phyloP scores from a whole-genome alignment of 2,329 filamentous ascomycete genomes.

The Fusarium transvaalense region DNA sequence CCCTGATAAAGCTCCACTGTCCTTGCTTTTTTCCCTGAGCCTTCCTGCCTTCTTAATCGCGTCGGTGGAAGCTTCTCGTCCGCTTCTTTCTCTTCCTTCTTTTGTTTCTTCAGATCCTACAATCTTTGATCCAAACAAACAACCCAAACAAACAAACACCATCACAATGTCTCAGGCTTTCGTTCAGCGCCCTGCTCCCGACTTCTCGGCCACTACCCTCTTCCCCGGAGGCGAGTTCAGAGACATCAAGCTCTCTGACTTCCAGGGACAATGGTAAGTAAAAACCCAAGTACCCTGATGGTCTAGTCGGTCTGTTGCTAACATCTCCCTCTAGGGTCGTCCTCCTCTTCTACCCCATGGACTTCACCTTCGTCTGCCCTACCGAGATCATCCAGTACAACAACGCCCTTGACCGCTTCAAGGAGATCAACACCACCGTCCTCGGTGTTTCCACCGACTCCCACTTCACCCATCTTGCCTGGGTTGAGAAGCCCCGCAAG shows the following conservation, averaged over 20 bases:
- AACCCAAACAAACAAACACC: background rate
- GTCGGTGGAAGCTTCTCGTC: background rate
- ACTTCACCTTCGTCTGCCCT: constrained; percentile 76
- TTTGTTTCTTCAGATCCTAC: background rate
- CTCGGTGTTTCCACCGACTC: constrained; percentile 73
- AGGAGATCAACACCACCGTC: constrained; percentile 68
- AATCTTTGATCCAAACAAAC: background rate
- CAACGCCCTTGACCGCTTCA: constrained; percentile 71
- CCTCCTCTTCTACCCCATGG: constrained; percentile 75
- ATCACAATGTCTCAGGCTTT: constrained; percentile 59
- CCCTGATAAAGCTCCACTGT: constrained; percentile 36
- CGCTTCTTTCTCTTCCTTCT: background rate
- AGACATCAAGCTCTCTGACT: constrained; percentile 60
- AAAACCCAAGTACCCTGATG: background rate
- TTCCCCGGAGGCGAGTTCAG: constrained; percentile 63
- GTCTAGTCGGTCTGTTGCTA: background rate
- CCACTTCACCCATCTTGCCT: constrained; percentile 69
- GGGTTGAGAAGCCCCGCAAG: constrained; percentile 68
- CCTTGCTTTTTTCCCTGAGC: constrained; percentile 29
- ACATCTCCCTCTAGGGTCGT: constrained; percentile 63
- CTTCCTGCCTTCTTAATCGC: constrained; percentile 8
- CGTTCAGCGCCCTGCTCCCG: constrained; percentile 63
- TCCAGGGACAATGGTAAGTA: constrained; percentile 61
- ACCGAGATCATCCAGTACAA: constrained; percentile 75
- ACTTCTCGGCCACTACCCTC: constrained; percentile 63